Percentiles rank a stretch among this genome's conserved stretches.
Conservation (phyloP, 495 filamentous ascomycete species). For the Neurospora sp. region DNA sequence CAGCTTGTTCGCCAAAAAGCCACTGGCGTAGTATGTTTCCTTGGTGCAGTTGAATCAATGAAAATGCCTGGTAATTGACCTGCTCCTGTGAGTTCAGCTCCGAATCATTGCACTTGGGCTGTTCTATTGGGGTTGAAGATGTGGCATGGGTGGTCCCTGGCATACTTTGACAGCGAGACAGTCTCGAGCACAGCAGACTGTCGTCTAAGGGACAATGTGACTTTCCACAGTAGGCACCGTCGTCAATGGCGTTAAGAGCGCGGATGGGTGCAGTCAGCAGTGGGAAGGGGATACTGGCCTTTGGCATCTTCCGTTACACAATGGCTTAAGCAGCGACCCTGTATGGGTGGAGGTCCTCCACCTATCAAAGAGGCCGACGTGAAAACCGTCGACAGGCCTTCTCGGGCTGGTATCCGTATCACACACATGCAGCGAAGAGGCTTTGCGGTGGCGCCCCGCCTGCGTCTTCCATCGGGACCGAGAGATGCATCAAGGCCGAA, state of each 20-base stretch:
- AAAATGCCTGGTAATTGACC: background rate
- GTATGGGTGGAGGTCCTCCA: background rate
- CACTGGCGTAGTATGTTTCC: background rate
- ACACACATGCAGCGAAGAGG: background rate
- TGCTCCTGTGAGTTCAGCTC: background rate
- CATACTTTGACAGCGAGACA: background rate
- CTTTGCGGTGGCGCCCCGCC: background rate
- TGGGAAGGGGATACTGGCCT: background rate
- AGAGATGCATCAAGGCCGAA: conserved; percentile 3
- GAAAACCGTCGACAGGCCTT: background rate
- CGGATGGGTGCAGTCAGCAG: background rate
- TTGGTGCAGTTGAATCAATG: background rate
- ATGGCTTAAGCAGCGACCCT: background rate
- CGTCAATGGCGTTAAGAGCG: background rate
- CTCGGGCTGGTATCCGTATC: background rate
- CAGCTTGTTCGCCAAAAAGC: background rate
- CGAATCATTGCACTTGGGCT: background rate
- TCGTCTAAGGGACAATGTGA: too few relatives aligned
- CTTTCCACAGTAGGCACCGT: background rate
- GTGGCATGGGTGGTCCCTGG: background rate
- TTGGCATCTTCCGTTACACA: background rate
- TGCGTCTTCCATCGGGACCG: conserved; percentile 5
- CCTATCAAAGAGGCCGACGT: background rate
- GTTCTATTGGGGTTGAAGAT: background rate
- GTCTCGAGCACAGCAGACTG: background rate